phyloP scores from a whole-genome alignment of 2,329 filamentous ascomycete species.

The Diplodia seriata region DNA sequence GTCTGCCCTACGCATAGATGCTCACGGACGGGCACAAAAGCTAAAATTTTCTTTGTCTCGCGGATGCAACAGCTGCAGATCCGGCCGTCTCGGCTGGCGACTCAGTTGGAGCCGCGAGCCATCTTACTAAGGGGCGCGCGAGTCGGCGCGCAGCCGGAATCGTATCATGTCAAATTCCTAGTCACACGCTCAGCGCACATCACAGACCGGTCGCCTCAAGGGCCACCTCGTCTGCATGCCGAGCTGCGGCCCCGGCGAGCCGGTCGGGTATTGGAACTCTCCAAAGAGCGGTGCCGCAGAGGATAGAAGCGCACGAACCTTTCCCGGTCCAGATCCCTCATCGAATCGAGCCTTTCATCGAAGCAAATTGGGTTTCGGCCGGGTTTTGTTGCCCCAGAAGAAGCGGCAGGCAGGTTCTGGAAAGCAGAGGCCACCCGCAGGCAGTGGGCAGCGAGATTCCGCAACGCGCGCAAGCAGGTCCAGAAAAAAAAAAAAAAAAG shows the following conservation, averaged over 20 bases:
- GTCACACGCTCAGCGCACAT: constrained; percentile 28
- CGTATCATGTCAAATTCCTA: constrained; percentile 26
- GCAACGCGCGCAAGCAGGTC: neutral
- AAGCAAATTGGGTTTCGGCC: neutral
- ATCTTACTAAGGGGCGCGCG: constrained; percentile 21
- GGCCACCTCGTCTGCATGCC: constrained; percentile 5
- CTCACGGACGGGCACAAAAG: constrained; percentile 1
- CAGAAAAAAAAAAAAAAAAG: constrained; percentile 9
- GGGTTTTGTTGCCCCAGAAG: constrained; percentile 1
- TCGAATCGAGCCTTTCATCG: neutral
- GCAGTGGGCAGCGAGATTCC: neutral
- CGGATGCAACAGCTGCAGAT: constrained; percentile 28
- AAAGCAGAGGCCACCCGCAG: constrained; percentile 14
- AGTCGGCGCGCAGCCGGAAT: constrained; percentile 19
- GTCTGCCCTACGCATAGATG: neutral
- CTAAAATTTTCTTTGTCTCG: constrained; percentile 17
- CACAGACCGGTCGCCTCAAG: constrained; percentile 26
- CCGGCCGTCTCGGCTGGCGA: constrained; percentile 29
- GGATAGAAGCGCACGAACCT: constrained; percentile 3
- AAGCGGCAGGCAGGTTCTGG: neutral
- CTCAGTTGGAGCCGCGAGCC: constrained; percentile 23
- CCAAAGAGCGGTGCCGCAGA: constrained; percentile 1
- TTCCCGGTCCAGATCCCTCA: constrained; percentile 8
- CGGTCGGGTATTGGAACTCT: constrained; percentile 6
- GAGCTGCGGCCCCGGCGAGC: constrained; percentile 1